These are phyloP conservation scores for Parsonsia alboflavescens DNA, from an alignment of 257 asterid species.

Conservation along the genomic window DNA sequence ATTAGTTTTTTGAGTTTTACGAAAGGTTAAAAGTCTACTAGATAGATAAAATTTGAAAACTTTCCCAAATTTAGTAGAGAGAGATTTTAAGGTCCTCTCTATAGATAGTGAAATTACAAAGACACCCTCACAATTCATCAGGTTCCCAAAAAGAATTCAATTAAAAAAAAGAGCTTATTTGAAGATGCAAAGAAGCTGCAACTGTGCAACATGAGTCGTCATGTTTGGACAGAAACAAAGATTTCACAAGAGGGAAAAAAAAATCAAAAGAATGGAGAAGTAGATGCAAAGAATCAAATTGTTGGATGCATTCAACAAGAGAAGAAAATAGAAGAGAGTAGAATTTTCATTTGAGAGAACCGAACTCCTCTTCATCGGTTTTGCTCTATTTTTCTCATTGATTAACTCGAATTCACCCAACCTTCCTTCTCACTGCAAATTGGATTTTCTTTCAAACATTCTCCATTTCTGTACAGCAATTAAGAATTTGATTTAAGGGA, in stretches of 20 bases:
- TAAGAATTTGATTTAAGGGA: neutral
- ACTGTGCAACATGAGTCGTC: neutral
- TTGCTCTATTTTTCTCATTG: neutral
- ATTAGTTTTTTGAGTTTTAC: neutral
- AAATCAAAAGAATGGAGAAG: neutral
- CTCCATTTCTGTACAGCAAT: neutral
- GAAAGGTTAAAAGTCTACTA: neutral
- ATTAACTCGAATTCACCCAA: neutral
- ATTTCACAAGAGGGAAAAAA: neutral
- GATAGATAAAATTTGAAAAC: neutral
- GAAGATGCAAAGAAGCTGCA: neutral
- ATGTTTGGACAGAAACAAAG: neutral
- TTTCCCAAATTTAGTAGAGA: neutral
- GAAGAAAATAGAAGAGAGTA: neutral
- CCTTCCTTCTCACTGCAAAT: neutral
- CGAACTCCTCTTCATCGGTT: neutral
- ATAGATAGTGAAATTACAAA: neutral
- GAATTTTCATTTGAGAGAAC: neutral
- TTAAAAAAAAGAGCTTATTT: neutral
- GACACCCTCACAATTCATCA: neutral
- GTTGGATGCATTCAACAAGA: neutral
- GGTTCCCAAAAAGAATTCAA: neutral
- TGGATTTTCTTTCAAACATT: neutral
- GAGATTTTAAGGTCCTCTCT: neutral
- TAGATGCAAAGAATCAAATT: neutral